phyloP scores from a whole-genome alignment of 176 grass and related monocot genomes.

The Poa pratensis region DNA sequence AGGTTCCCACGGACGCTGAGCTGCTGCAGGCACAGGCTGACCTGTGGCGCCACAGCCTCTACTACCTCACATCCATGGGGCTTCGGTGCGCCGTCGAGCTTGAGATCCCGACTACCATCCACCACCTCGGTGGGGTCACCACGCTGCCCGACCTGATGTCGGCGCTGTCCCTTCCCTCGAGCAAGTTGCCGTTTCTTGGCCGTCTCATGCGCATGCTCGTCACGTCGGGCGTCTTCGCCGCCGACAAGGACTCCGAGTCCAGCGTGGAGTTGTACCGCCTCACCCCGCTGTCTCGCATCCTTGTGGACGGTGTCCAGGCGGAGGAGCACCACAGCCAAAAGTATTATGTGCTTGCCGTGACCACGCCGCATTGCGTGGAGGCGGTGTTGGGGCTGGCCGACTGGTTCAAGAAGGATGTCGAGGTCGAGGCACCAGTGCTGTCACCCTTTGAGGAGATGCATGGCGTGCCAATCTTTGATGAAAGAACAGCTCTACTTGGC shows the following conservation, averaged over 20 bases:
- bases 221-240: not conserved
- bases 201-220: constrained; percentile 10
- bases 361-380: not conserved
- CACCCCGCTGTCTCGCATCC: constrained; percentile 1
- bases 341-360: not conserved
- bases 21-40: constrained; percentile 8
- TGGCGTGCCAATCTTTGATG: not conserved
- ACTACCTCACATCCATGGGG: not conserved
- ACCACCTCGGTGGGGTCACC: not conserved
- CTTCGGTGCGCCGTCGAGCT: constrained; percentile 11
- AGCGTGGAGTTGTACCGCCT: constrained; percentile 4
- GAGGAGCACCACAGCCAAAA: constrained; percentile 28
- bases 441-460: not conserved
- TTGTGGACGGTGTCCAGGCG: not conserved
- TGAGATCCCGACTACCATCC: constrained; percentile 3
- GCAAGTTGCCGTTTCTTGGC: not conserved
- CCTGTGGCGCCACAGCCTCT: constrained; percentile 13
- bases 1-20: no score
- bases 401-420: constrained; percentile 3
- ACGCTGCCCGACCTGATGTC: not conserved
- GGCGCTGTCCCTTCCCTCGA: not conserved
- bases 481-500: not conserved
- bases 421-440: not conserved
- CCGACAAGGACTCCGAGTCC: not conserved
- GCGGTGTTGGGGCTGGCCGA: not conserved